Evolutionary conservation across 2,329 filamentous ascomycete genomes (phyloP).

Genomic region (Ascochyta clinopodiicola): DNA sequence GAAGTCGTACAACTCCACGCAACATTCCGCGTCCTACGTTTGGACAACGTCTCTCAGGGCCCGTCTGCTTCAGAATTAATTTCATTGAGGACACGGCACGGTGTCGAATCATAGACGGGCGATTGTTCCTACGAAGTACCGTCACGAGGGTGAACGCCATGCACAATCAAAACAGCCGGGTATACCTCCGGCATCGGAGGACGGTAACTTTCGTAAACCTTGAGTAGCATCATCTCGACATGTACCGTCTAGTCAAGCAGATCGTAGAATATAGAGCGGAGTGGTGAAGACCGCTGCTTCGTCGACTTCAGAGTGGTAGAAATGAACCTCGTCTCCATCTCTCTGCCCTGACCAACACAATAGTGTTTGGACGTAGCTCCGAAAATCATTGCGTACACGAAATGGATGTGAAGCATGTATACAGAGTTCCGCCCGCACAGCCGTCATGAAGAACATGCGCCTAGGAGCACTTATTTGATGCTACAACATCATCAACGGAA

Average conservation of each 20-base stretch:
- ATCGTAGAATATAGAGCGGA: too few species aligned
- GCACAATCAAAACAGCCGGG: slow-evolving; percentile 1
- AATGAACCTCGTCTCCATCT: not conserved
- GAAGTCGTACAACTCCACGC: slow-evolving; percentile 8
- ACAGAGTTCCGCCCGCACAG: not conserved
- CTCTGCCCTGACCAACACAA: not conserved
- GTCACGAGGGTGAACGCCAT: slow-evolving; percentile 7
- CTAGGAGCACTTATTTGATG: not conserved
- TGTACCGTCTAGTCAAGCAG: not conserved
- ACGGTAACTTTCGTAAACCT: not conserved
- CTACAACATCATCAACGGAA: not conserved
- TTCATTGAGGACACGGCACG: not conserved
- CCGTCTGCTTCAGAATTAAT: slow-evolving; percentile 7
- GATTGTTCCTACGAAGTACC: not conserved
- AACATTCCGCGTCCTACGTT: slow-evolving; percentile 8
- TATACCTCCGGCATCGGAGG: slow-evolving; percentile 1
- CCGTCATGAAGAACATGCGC: not conserved
- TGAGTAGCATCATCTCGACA: not conserved
- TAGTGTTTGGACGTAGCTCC: not conserved
- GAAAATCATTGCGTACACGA: too few species aligned
- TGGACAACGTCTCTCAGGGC: slow-evolving; percentile 3
- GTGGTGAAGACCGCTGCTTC: not conserved
- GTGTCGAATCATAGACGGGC: not conserved
- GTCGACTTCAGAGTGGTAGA: not conserved
- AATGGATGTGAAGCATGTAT: not conserved